Conservation (phyloP, 768 basidiomycete genomes). For the Lactifluus piperatus region DNA sequence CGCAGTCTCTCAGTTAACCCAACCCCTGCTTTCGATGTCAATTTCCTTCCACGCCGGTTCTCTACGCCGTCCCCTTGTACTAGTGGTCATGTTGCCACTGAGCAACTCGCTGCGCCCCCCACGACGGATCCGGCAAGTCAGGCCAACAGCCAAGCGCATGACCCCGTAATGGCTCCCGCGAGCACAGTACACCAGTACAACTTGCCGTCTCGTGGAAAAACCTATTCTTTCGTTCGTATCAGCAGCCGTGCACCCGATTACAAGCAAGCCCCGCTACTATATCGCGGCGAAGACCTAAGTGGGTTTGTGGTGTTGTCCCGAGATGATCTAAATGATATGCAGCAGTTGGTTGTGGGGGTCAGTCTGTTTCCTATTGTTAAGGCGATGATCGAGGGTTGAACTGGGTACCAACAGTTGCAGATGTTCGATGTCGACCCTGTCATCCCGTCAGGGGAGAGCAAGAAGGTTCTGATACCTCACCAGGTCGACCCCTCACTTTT, state of each 20-base stretch:
- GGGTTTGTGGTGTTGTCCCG: conserved; percentile 8
- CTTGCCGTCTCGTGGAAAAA: conserved; percentile 11
- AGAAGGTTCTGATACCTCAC: neutral
- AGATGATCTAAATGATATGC: neutral
- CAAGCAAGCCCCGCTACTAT: neutral
- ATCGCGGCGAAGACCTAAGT: conserved; percentile 10
- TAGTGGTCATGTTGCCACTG: neutral
- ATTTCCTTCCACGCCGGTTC: conserved; percentile 2
- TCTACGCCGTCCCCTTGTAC: conserved; percentile 5
- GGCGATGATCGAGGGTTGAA: neutral
- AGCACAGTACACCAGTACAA: neutral
- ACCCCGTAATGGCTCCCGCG: neutral
- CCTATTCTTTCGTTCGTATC: conserved; percentile 5
- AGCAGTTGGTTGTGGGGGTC: conserved; percentile 12
- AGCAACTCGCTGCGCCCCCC: neutral
- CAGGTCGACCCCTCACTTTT: neutral
- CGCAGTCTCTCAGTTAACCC: neutral
- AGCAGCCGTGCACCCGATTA: neutral
- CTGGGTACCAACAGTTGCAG: neutral
- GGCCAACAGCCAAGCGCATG: neutral
- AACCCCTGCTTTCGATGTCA: neutral
- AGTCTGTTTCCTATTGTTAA: neutral
- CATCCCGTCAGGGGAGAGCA: neutral
- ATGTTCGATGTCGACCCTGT: conserved; percentile 1
- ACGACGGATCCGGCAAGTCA: neutral